Conservation (phyloP, 805 yeast species). For the Hanseniaspora vineae region DNA sequence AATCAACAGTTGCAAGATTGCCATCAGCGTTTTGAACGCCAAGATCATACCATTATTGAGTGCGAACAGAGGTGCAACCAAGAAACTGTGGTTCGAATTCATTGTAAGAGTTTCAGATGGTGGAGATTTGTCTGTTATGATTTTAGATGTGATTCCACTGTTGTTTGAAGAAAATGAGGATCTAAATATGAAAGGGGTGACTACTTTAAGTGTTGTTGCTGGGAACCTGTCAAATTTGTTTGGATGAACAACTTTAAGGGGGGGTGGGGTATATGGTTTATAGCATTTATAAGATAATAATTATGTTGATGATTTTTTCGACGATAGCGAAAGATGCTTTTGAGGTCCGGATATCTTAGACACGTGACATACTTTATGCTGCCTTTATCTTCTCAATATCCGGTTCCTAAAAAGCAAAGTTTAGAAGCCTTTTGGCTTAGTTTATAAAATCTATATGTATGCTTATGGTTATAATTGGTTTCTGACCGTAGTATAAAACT, state of each 20-base stretch:
- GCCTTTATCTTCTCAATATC: too few species aligned
- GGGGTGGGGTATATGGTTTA: too few species aligned
- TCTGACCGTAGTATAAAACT: too few species aligned
- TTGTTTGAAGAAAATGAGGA: slow-evolving; percentile 16
- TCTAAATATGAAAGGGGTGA: slow-evolving; percentile 22
- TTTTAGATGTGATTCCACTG: slow-evolving; percentile 22
- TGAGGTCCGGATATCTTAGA: too few species aligned
- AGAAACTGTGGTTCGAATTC: slow-evolving; percentile 21
- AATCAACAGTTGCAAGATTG: slow-evolving; percentile 16
- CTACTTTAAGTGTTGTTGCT: slow-evolving; percentile 18
- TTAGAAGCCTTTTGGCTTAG: too few species aligned
- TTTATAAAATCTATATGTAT: too few species aligned
- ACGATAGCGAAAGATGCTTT: too few species aligned
- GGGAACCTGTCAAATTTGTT: slow-evolving; percentile 22
- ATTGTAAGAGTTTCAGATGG: slow-evolving; percentile 22
- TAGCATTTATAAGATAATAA: too few species aligned
- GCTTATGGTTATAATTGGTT: too few species aligned
- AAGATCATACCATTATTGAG: slow-evolving; percentile 10
- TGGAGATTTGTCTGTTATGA: slow-evolving; percentile 22
- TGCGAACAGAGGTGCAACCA: background rate
- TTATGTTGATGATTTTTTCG: too few species aligned
- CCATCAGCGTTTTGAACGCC: slow-evolving; percentile 12
- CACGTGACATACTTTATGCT: too few species aligned
- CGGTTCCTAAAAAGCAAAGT: too few species aligned
- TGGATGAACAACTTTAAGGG: slow-evolving; percentile 4